Percentiles rank a stretch among this genome's conserved stretches.
Evolutionary conservation across 371 early-diverging fungal genomes (phyloP).

Genomic region (Apophysomyces trapeziformis): DNA sequence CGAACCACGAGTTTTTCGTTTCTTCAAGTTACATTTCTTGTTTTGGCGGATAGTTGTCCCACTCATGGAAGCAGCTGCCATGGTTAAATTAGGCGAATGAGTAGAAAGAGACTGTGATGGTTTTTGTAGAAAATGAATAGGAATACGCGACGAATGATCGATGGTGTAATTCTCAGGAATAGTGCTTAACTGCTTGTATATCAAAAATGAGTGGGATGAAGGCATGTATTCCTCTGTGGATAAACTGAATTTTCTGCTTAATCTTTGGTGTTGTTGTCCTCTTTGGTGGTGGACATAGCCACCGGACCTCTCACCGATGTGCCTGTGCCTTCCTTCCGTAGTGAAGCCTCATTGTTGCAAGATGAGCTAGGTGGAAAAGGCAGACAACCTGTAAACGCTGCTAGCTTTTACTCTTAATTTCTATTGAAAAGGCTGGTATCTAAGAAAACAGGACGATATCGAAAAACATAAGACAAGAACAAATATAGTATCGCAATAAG

Average conservation of each 20-base stretch:
- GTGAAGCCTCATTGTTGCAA: conserved; percentile 17
- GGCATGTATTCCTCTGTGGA: not conserved
- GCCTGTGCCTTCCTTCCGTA: not conserved
- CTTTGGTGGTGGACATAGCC: not conserved
- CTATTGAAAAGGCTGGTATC: conserved; percentile 20
- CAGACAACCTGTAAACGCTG: conserved; percentile 2
- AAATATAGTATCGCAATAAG: not conserved
- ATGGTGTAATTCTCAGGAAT: conserved; percentile 36
- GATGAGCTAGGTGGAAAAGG: conserved; percentile 31
- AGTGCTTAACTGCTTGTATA: conserved; percentile 23
- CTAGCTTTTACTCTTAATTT: not conserved
- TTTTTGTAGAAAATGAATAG: conserved; percentile 7
- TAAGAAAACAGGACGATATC: conserved; percentile 22
- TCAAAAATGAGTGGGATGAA: conserved; percentile 22
- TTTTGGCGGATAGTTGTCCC: conserved; percentile 23
- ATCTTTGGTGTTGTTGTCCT: not conserved
- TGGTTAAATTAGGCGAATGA: conserved; percentile 8
- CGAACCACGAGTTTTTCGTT: conserved; percentile 4
- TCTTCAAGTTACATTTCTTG: not conserved
- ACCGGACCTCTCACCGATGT: not conserved
- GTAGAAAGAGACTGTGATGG: conserved; percentile 16
- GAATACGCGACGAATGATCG: conserved; percentile 26
- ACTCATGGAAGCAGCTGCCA: conserved; percentile 25
- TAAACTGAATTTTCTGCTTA: conserved; percentile 20
- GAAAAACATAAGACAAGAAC: conserved; percentile 1